phyloP scores from a whole-genome alignment of 345 rosid species.

The Melaleuca quinquenervia region DNA sequence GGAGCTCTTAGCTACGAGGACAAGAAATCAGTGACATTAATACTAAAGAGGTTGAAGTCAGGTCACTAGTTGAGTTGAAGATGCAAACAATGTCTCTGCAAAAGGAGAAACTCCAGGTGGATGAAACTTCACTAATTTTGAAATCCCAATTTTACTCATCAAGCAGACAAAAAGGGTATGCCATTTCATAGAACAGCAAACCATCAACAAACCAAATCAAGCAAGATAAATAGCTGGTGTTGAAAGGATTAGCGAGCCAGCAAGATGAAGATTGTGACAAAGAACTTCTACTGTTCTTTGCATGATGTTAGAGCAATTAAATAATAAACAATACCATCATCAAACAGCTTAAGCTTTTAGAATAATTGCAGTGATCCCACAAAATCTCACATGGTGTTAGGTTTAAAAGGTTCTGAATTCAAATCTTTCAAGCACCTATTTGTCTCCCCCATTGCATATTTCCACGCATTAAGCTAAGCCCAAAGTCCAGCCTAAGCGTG shows the following conservation, averaged over 20 bases:
- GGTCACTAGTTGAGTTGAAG: background rate
- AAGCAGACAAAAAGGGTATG: background rate
- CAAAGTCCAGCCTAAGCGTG: too few relatives aligned
- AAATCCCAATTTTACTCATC: background rate
- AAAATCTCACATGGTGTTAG: too few relatives aligned
- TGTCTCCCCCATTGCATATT: too few relatives aligned
- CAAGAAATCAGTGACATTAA: background rate
- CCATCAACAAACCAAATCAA: background rate
- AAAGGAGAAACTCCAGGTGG: background rate
- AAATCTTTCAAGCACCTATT: too few relatives aligned
- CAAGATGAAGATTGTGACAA: background rate
- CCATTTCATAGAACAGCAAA: background rate
- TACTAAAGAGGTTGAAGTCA: background rate
- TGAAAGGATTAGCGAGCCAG: background rate
- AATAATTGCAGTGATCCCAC: too few relatives aligned
- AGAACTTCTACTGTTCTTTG: background rate
- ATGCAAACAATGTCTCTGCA: background rate
- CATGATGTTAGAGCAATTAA: background rate
- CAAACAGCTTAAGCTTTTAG: too few relatives aligned
- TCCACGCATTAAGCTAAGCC: too few relatives aligned
- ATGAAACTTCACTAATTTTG: background rate
- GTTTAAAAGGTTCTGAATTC: too few relatives aligned
- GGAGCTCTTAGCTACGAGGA: background rate
- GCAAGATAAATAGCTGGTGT: background rate
- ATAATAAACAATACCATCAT: too few relatives aligned